A percentile compares a stretch with the other conserved stretches of the same genome.
Conservation (phyloP, 2,329 filamentous ascomycete species). For the Calonectria pteridis region DNA sequence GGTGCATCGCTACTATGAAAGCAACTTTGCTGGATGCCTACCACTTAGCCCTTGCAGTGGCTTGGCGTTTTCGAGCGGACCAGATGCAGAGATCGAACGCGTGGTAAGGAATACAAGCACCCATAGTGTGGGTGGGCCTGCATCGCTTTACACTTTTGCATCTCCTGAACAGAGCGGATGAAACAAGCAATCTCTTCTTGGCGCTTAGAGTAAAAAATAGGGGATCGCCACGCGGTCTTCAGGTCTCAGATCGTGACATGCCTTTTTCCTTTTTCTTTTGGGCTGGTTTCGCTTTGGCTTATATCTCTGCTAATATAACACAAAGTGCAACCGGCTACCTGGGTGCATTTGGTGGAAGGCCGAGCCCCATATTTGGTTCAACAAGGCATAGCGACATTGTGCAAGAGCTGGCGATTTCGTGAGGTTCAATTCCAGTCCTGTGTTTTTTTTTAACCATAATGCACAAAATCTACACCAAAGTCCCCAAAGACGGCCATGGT, state of each 20-base stretch:
- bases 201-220: not conserved
- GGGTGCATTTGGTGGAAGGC: not conserved
- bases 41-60: not conserved
- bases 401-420: not conserved
- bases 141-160: not conserved
- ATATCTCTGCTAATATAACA: too few relatives aligned
- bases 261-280: not conserved
- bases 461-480: too few relatives aligned
- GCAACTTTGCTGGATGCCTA: not conserved
- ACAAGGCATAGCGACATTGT: not conserved
- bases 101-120: not conserved
- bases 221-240: too few relatives aligned
- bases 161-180: not conserved
- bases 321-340: not conserved
- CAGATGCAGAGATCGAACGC: not conserved
- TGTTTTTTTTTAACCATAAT: too few relatives aligned
- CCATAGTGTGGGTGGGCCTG: not conserved
- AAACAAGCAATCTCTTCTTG: not conserved
- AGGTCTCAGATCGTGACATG: not conserved
- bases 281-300: not conserved
- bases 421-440: not conserved
- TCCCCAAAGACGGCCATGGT: too few relatives aligned
- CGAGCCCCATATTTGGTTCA: not conserved
- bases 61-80: not conserved
- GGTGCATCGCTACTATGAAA: not conserved